Percentiles rank a stretch among this genome's conserved stretches.
phyloP scores from a whole-genome alignment of 129 eudicot genomes.

The Lactuca saligna region DNA sequence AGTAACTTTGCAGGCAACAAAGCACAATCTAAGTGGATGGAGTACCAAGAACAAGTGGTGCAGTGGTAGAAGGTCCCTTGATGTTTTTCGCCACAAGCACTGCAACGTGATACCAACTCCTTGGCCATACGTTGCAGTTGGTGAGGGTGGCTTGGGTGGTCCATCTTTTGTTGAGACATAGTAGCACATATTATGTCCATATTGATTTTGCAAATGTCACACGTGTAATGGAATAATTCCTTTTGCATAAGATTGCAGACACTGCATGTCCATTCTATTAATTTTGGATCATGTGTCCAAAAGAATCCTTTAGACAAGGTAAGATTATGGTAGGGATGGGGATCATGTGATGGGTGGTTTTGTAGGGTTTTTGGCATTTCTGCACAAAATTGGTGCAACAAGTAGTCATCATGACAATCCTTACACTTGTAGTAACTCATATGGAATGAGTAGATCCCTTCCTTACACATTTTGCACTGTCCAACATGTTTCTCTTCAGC shows the following conservation, averaged over 20 bases:
- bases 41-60: neutral
- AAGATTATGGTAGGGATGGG: neutral
- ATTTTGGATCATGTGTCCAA: neutral
- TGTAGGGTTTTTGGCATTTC: neutral
- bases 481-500: neutral
- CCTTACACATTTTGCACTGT: neutral
- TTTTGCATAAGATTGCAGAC: neutral
- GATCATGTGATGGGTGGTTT: neutral
- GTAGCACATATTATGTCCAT: constrained; percentile 16
- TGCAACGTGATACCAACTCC: neutral
- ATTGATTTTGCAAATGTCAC: neutral
- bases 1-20: neutral
- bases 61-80: neutral
- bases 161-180: neutral
- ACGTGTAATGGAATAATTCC: neutral
- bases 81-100: neutral
- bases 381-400: constrained; percentile 2
- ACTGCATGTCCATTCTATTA: neutral
- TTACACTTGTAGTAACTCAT: constrained; percentile 3
- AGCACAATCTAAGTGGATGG: constrained; percentile 12
- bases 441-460: neutral
- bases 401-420: neutral
- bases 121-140: neutral
- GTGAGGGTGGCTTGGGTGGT: constrained; percentile 18
- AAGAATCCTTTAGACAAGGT: neutral